phyloP scores from a whole-genome alignment of 2,329 filamentous ascomycete genomes.

The Aspergillus sp. region DNA sequence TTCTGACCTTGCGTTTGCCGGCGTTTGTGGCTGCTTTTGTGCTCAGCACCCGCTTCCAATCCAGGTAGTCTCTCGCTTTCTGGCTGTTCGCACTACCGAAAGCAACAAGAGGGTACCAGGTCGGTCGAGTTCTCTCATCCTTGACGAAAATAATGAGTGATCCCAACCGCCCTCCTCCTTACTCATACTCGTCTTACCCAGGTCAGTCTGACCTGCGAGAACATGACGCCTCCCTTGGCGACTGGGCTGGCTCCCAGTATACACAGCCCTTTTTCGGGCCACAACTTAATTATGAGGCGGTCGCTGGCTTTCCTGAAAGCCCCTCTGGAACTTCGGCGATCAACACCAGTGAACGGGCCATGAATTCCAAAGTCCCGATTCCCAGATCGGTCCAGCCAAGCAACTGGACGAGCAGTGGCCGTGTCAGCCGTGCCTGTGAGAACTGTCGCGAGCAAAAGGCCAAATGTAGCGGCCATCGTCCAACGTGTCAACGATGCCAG shows the following conservation, averaged over 20 bases:
- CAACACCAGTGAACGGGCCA: constrained; percentile 14
- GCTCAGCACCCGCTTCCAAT: neutral
- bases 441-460: constrained; percentile 47
- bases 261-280: constrained; percentile 16
- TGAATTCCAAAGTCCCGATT: constrained; percentile 31
- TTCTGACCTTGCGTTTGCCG: neutral
- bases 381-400: constrained; percentile 24
- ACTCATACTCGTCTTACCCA: constrained; percentile 13
- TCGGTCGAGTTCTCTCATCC: constrained; percentile 7
- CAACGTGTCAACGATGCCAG: constrained; percentile 43
- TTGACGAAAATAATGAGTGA: constrained; percentile 20
- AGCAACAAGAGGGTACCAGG: neutral
- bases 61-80: neutral
- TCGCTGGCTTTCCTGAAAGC: constrained; percentile 13
- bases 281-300: constrained; percentile 14
- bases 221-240: constrained; percentile 13
- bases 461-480: constrained; percentile 47
- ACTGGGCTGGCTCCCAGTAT: constrained; percentile 18
- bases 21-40: neutral
- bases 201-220: constrained; percentile 16
- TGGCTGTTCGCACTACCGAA: constrained; percentile 8
- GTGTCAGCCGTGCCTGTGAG: constrained; percentile 43
- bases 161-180: constrained; percentile 18
- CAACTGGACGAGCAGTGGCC: constrained; percentile 26
- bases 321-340: constrained; percentile 9